Evolutionary conservation across 352 stramenopile genomes (phyloP).

Genomic region (Globisporangium parvum): DNA sequence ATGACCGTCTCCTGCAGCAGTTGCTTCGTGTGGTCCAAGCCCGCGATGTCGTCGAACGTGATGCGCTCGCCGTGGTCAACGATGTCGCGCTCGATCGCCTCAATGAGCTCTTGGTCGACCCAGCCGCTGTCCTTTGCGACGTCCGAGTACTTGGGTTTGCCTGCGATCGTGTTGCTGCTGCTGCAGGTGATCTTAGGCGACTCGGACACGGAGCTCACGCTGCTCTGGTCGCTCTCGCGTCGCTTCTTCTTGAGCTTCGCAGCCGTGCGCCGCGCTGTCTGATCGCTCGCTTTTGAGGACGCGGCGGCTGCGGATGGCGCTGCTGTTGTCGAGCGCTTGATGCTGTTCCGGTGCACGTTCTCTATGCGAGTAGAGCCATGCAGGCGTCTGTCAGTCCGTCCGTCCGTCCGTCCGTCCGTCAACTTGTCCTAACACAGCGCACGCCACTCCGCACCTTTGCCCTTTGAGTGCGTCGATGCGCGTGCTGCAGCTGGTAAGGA

Average conservation of each 20-base stretch:
- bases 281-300: slow-evolving; percentile 3
- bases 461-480: not conserved
- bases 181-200: not conserved
- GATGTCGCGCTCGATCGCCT: slow-evolving; percentile 84
- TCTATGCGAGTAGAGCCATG: not conserved
- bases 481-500: slow-evolving; percentile 8
- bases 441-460: slow-evolving; percentile 8
- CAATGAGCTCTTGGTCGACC: slow-evolving; percentile 78
- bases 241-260: slow-evolving; percentile 12
- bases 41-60: slow-evolving; percentile 72
- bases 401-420: not conserved
- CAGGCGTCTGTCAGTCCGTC: too few species aligned
- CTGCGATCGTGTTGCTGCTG: slow-evolving; percentile 21
- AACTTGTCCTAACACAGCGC: too few species aligned
- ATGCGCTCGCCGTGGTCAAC: slow-evolving; percentile 62
- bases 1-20: slow-evolving; percentile 81
- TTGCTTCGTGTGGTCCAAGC: slow-evolving; percentile 73
- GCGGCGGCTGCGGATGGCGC: slow-evolving; percentile 2
- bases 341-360: slow-evolving; percentile 12
- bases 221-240: slow-evolving; percentile 14
- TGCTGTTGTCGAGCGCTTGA: slow-evolving; percentile 6
- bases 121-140: slow-evolving; percentile 64
- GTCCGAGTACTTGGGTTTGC: slow-evolving; percentile 86
- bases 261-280: slow-evolving; percentile 4
- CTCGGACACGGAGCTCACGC: slow-evolving; percentile 4